Evolutionary conservation across 1,284 basidiomycete species (phyloP).

Genomic region (Ceratobasidium theobromae): DNA sequence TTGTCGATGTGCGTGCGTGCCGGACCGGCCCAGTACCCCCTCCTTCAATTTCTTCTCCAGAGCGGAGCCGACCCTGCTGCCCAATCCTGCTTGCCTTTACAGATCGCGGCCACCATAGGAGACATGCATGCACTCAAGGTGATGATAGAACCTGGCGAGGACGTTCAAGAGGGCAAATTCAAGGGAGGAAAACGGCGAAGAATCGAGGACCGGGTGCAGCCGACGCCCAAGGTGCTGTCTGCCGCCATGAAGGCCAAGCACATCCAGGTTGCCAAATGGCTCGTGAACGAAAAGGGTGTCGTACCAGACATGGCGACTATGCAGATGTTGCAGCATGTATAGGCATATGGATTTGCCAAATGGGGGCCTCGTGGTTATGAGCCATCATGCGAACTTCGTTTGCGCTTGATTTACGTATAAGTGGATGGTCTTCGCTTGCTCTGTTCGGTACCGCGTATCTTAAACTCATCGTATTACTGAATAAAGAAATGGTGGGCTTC

Average conservation of each 20-base stretch:
- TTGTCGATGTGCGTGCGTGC: conserved; percentile 20
- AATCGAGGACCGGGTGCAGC: conserved; percentile 59
- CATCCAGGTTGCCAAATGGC: conserved; percentile 20
- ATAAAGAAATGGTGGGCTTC: no score
- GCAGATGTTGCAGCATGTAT: conserved; percentile 61
- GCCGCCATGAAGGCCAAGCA: conserved; percentile 63
- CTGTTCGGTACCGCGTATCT: no score
- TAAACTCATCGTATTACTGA: no score
- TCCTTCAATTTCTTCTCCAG: conserved; percentile 67
- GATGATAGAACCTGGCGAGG: conserved; percentile 63
- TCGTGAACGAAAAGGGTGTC: conserved; percentile 27
- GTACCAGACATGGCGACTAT: conserved; percentile 29
- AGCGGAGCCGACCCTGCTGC: conserved; percentile 68
- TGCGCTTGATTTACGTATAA: no score
- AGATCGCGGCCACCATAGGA: conserved; percentile 69
- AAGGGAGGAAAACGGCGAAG: conserved; percentile 52
- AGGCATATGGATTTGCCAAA: no score
- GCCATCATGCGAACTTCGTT: no score
- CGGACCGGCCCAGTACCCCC: conserved; percentile 43
- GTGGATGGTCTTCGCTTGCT: no score
- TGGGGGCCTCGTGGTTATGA: no score
- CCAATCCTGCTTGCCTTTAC: conserved; percentile 64
- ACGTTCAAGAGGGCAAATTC: background rate
- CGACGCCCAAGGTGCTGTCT: conserved; percentile 61
- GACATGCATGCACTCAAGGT: conserved; percentile 68